Percentiles rank a stretch among this genome's conserved stretches.
Evolutionary conservation across 2,329 filamentous ascomycete species (phyloP).

Genomic region (Trematosphaeria pertusa): DNA sequence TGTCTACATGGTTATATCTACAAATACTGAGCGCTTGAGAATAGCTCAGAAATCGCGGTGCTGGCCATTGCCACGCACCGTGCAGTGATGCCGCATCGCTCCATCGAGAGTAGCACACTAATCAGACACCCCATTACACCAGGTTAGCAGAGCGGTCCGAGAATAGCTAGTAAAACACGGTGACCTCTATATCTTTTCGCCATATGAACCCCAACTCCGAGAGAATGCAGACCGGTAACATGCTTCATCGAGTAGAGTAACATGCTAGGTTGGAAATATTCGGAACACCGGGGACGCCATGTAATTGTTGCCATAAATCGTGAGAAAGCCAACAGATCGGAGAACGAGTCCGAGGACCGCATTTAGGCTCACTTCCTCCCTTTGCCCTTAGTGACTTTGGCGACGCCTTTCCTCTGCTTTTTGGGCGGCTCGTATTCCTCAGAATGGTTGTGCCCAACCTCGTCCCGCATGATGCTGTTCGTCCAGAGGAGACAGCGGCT

Average conservation of each 20-base stretch:
- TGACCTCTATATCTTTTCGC: neutral
- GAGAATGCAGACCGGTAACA: conserved; percentile 5
- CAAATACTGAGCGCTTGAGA: too few species aligned
- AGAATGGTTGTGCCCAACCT: conserved; percentile 66
- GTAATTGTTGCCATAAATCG: conserved; percentile 30
- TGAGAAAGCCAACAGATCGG: conserved; percentile 4
- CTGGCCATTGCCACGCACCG: too few species aligned
- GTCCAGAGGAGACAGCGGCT: conserved; percentile 71
- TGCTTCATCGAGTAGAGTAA: neutral
- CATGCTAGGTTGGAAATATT: too few species aligned
- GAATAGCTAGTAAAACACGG: too few species aligned
- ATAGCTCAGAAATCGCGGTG: too few species aligned
- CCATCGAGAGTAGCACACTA: too few species aligned
- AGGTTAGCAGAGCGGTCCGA: too few species aligned
- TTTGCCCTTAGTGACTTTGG: conserved; percentile 38
- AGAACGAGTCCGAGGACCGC: too few species aligned
- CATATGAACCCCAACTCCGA: neutral
- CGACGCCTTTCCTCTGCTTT: conserved; percentile 52
- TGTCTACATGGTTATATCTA: too few species aligned
- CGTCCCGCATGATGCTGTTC: conserved; percentile 66
- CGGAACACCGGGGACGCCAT: conserved; percentile 24
- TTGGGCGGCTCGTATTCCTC: conserved; percentile 60
- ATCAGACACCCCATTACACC: too few species aligned
- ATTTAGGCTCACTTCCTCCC: conserved; percentile 35
- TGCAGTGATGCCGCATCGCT: too few species aligned